Conservation (phyloP, 2,329 filamentous ascomycete species). For the Hymenoscyphus linearis region DNA sequence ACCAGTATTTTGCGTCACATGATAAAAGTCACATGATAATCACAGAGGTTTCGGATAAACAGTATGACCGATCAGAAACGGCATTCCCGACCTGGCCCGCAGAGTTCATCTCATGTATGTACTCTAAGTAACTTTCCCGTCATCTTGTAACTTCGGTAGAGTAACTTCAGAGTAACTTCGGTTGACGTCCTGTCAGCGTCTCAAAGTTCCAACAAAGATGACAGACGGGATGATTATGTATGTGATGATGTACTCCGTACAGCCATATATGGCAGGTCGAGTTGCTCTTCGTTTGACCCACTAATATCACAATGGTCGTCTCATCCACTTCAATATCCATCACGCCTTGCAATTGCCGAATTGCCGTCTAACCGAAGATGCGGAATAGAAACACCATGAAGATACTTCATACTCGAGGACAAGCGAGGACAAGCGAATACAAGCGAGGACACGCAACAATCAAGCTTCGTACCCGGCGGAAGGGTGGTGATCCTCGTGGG, state of each 20-base stretch:
- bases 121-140: too few species aligned
- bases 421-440: too few species aligned
- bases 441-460: not conserved
- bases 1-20: too few species aligned
- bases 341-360: not conserved
- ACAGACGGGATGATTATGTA: not conserved
- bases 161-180: too few species aligned
- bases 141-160: too few species aligned
- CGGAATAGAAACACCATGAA: not conserved
- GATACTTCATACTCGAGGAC: too few species aligned
- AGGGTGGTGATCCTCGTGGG: not conserved
- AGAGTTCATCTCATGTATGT: too few species aligned
- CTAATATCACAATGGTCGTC: not conserved
- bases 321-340: not conserved
- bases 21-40: not conserved
- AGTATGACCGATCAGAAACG: not conserved
- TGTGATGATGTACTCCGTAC: not conserved
- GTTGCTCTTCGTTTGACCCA: not conserved
- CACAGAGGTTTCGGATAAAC: too few species aligned
- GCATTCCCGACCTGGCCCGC: too few species aligned
- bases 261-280: not conserved
- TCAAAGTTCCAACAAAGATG: not conserved
- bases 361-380: not conserved
- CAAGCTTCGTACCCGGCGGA: slow-evolving; percentile 3
- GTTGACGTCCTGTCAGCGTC: not conserved